Base-by-base conservation (phyloP, 2,329 filamentous ascomycete species). In the Aspergillus pseudoviridinutans region DNA sequence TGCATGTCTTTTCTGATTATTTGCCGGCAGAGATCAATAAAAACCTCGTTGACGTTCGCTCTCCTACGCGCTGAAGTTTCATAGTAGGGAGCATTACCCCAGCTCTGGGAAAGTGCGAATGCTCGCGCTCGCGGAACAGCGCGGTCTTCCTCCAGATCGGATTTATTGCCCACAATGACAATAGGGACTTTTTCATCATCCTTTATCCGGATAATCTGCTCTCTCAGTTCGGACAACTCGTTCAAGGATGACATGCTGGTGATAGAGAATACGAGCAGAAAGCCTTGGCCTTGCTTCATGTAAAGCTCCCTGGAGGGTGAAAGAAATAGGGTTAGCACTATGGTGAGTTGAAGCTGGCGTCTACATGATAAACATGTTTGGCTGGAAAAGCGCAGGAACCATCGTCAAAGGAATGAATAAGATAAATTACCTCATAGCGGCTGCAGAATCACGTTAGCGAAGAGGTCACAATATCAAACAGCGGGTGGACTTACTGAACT, bases 281-380 rank as follows among this genome's bases (percentile, higher is more conserved):
- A 96, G 0, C 92, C 91, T 76, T 96, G 91, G 55, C 91, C 91
- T 42, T 91, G 90, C 72, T 94, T 94, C 90, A 96, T 95, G 79
- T 96, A 94, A 49, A 93, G 81, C 71, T 94, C 90, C 70, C 90
- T 84, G 64, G 50, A 54, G 44, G 54, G 49, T 51, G 52, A 66
- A 49, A 66, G 56, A 38, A 47, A 47, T 17, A 46, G 12, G 22
- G 12, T 47, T 25, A 47, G 44, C 44, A 24, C 12, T 3, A 47
- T 25, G 22, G 22, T 20, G 24, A 25, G 22, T 5, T 14, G 24
- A 25, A 27, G 8, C 4, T 24, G 12, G 42, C 44, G 24, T 24
- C 12, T 25, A 25, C 14, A 47, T 24, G 12, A 24, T 25, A 5
- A 47, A 25, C 44, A 25, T 27, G 12, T 7, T 46, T 22, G 42